Percentiles rank a stretch among this genome's conserved stretches.
These are phyloP conservation scores for Penicillium odoratum DNA, from an alignment of 495 filamentous ascomycete species.

Conservation along the genomic window DNA sequence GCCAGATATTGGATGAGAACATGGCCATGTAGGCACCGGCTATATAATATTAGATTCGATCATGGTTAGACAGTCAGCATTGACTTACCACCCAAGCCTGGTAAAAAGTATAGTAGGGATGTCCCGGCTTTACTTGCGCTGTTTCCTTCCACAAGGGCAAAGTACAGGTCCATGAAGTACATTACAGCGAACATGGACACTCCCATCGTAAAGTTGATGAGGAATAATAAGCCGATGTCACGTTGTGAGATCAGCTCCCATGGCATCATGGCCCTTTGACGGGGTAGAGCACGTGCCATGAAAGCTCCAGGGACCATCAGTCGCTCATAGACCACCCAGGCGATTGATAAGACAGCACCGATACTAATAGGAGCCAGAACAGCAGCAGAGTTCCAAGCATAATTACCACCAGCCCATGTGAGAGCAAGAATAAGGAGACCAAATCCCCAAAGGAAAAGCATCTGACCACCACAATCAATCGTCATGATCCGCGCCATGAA, in stretches of 20 bases:
- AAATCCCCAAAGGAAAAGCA: slow-evolving; percentile 59
- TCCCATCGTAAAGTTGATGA: slow-evolving; percentile 54
- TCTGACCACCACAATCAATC: slow-evolving; percentile 54
- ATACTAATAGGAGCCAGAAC: slow-evolving; percentile 54
- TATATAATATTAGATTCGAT: neutral
- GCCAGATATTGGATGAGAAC: slow-evolving; percentile 55
- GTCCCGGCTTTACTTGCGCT: slow-evolving; percentile 48
- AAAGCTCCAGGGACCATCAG: slow-evolving; percentile 48
- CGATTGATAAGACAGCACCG: slow-evolving; percentile 44
- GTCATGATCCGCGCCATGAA: slow-evolving; percentile 44
- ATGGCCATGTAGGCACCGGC: slow-evolving; percentile 55
- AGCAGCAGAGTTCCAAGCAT: slow-evolving; percentile 51
- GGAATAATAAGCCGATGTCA: slow-evolving; percentile 54
- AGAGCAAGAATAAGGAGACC: slow-evolving; percentile 58
- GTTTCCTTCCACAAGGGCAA: slow-evolving; percentile 51
- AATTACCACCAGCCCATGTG: slow-evolving; percentile 59
- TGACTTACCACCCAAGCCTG: slow-evolving; percentile 38
- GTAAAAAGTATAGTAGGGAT: slow-evolving; percentile 50
- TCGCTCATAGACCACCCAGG: slow-evolving; percentile 56
- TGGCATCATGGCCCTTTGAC: slow-evolving; percentile 57
- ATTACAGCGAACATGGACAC: slow-evolving; percentile 52
- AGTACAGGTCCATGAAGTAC: slow-evolving; percentile 64
- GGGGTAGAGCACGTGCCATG: slow-evolving; percentile 44
- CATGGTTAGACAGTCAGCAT: neutral
- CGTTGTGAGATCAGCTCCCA: slow-evolving; percentile 48